Conservation (phyloP, 441 rosid species). For the Metrosideros polymorpha region DNA sequence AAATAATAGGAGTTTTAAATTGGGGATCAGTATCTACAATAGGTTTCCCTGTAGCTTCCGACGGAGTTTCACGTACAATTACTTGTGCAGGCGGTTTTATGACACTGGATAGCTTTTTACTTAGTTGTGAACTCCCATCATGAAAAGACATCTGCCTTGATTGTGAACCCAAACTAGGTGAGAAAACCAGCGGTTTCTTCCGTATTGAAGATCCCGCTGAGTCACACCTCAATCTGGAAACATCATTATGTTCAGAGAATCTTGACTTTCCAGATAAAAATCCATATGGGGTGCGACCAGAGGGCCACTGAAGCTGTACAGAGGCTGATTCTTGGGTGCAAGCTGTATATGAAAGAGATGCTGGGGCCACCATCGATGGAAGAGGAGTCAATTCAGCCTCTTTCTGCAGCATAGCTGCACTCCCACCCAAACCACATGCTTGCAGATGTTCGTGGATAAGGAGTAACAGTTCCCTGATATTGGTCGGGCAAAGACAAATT, state of each 20-base stretch:
- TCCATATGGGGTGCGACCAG: conserved; percentile 64
- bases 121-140: conserved; percentile 40
- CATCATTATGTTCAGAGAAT: conserved; percentile 33
- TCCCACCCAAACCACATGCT: conserved; percentile 72
- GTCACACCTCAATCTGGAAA: conserved; percentile 35
- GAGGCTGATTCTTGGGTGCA: conserved; percentile 50
- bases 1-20: conserved; percentile 57
- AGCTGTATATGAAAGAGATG: conserved; percentile 52
- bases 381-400: conserved; percentile 93
- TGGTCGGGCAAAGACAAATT: not conserved
- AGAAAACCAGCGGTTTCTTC: conserved; percentile 72
- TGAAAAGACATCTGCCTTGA: conserved; percentile 35
- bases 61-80: conserved; percentile 26
- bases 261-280: conserved; percentile 54
- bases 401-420: conserved; percentile 65
- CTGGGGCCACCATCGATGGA: conserved; percentile 50
- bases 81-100: conserved; percentile 27
- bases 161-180: conserved; percentile 56
- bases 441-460: conserved; percentile 98
- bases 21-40: conserved; percentile 44
- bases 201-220: conserved; percentile 37
- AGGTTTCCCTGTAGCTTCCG: conserved; percentile 30
- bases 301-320: conserved; percentile 80
- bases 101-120: conserved; percentile 26
- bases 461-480: conserved; percentile 78